Conservation (phyloP, 306 rosid species). For the Ormosia emarginata region DNA sequence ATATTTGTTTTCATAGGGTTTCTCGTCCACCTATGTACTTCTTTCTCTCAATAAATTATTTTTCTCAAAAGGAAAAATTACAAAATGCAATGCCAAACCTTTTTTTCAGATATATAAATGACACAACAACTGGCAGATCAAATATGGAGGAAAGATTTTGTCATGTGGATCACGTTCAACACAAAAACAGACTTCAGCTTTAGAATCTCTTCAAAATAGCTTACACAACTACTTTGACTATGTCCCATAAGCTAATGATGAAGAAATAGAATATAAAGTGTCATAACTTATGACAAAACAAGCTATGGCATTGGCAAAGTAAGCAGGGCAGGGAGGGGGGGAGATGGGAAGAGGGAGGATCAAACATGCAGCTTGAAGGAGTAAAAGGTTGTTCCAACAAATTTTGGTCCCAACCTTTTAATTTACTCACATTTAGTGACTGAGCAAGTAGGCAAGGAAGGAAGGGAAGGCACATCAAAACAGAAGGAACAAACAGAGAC, state of each 20-base stretch:
- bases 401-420: neutral
- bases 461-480: neutral
- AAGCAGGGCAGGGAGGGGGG: neutral
- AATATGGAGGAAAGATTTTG: neutral
- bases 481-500: neutral
- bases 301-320: neutral
- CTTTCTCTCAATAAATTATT: neutral
- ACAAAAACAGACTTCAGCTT: neutral
- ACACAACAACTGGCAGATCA: neutral
- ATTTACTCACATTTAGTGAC: neutral
- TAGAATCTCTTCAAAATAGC: neutral
- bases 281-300: neutral
- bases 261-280: neutral
- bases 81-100: neutral
- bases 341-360: neutral
- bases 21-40: neutral
- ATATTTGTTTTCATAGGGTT: neutral
- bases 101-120: neutral
- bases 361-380: neutral
- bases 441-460: neutral
- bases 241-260: neutral
- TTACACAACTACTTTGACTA: neutral
- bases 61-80: neutral
- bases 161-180: neutral
- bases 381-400: neutral